These are phyloP conservation scores for Wickerhamiella siamensis DNA, from an alignment of 805 yeast species.

Conservation along the genomic window DNA sequence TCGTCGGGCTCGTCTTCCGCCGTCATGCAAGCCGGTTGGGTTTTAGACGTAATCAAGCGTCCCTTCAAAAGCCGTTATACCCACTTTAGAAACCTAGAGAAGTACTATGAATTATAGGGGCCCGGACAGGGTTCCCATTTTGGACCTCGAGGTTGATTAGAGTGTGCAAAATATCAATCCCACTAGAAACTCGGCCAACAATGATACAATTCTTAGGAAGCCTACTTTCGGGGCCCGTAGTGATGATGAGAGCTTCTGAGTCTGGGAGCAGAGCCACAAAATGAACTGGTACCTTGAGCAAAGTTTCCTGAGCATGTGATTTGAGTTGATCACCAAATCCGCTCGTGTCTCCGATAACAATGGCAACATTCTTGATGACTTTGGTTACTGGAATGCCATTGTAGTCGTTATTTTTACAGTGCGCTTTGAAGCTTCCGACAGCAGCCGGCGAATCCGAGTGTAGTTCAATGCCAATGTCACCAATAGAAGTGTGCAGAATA, in stretches of 20 bases:
- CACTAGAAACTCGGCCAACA: neutral
- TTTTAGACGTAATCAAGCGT: too few species aligned
- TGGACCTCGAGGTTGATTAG: neutral
- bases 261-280: too few species aligned
- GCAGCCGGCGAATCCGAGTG: neutral
- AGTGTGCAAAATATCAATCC: neutral
- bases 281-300: too few species aligned
- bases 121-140: neutral
- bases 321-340: too few species aligned
- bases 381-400: neutral
- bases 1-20: conserved; percentile 9
- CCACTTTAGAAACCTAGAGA: neutral
- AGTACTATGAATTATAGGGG: neutral
- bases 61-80: too few species aligned
- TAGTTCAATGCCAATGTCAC: neutral
- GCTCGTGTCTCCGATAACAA: neutral
- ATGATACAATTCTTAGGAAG: neutral
- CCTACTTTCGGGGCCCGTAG: neutral
- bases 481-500: neutral
- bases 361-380: neutral
- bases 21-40: too few species aligned
- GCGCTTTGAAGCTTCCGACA: neutral
- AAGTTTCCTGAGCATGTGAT: too few species aligned
- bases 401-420: neutral
- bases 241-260: too few species aligned